Evolutionary conservation across 176 grass and related monocot genomes (phyloP), one percentile per base, ranked within the genome.

Genomic region (Ampelocalamus luodianensis): DNA sequence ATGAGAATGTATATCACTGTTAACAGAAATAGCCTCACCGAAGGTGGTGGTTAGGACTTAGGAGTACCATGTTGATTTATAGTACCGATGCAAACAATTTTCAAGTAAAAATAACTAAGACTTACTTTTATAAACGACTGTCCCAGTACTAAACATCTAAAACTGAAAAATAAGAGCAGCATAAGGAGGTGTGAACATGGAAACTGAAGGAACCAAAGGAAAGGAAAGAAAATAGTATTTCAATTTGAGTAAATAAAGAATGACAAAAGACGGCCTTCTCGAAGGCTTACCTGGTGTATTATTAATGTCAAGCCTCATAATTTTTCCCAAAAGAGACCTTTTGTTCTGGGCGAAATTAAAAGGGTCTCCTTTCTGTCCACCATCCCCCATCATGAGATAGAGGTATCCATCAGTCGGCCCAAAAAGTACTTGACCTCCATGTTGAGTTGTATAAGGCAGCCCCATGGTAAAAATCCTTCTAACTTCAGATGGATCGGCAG

Each of bases 371-470:
- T 87, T 92, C n/a, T 89, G 89, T 55, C 96, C 96, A 20, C 95
- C 95, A 79, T 98, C 96, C 34, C 96, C 91, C 93, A 94, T 92
- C 96, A 98, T 98, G 64, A 95, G 84, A 64, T 98, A 98, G 62
- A 98, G 85, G 78, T 95, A 92, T 60, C 91, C 93, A 85, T 98
- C 96, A 38, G 79, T 16, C 23, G 96, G 96, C 12, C 96, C 93
- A 71, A 98, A 98, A 18, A 94, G 91, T 71, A 98, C 87, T 78
- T 95, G 96, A 9, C 93, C 96, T 59, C 76, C 96, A 79, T 98
- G 93, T 18, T 90, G 65, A 68, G 83, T 63, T 68, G 85, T 86
- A 84, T 89, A 95, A 80, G 96, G 93, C 45, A 98, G 65, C 11
- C 93, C 96, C 93, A 98, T 95, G 1, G 93, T 95, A 85, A 98